phyloP scores from a whole-genome alignment of 2,329 filamentous ascomycete species.

The Phyllosticta capitalensis region DNA sequence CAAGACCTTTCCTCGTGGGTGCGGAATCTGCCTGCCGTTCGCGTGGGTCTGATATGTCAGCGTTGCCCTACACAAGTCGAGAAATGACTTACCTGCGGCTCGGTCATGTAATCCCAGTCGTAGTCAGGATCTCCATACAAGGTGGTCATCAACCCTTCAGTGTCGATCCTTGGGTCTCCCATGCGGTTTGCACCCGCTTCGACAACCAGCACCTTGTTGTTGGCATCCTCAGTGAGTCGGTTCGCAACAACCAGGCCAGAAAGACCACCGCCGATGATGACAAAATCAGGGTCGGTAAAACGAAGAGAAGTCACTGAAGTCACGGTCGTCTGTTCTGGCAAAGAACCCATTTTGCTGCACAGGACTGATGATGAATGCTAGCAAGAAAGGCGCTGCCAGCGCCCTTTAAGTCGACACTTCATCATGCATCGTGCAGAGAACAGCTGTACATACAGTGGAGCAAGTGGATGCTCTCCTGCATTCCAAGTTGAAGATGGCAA shows the following conservation, averaged over 20 bases:
- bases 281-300: not conserved
- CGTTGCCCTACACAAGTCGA: not conserved
- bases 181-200: conserved; percentile 19
- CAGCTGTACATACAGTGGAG: not conserved
- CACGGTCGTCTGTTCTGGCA: not conserved
- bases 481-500: not conserved
- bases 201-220: conserved; percentile 14
- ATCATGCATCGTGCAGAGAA: not conserved
- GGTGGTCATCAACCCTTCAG: conserved; percentile 16
- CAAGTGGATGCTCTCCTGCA: not conserved
- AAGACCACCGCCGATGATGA: conserved; percentile 14
- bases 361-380: not conserved
- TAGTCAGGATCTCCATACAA: conserved; percentile 21
- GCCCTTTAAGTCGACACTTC: not conserved
- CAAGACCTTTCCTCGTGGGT: conserved; percentile 1
- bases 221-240: conserved; percentile 19
- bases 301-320: not conserved
- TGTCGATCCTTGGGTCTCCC: conserved; percentile 21
- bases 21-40: conserved; percentile 6
- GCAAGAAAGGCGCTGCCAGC: not conserved
- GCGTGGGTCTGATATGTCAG: not conserved
- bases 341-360: not conserved
- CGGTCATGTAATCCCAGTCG: conserved; percentile 23
- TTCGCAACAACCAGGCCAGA: conserved; percentile 14
- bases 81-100: conserved; percentile 19